Evolutionary conservation across 345 rosid species (phyloP).

Genomic region (Linum tenue): DNA sequence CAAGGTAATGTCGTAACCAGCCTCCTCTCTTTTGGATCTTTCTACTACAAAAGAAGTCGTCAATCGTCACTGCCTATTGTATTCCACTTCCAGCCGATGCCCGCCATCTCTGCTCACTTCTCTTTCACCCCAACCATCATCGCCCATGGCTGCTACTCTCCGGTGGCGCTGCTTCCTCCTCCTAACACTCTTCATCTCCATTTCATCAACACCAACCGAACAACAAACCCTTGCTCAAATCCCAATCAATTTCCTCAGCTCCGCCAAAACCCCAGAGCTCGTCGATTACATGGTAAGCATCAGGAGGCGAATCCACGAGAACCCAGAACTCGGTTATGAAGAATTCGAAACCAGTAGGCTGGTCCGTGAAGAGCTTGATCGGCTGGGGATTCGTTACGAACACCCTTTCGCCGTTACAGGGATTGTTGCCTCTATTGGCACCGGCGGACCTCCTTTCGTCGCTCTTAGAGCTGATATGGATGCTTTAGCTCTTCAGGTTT

Average conservation of each 20-base stretch:
- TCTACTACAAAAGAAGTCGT: no score
- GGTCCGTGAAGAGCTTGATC: not conserved
- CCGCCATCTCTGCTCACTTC: no score
- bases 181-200: no score
- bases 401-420: slow-evolving; percentile 1
- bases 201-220: no score
- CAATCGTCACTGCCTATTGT: no score
- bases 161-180: no score
- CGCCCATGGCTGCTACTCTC: no score
- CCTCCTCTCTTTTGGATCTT: no score
- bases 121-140: no score
- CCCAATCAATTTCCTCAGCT: not conserved
- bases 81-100: no score
- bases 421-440: not conserved
- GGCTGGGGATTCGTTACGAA: not conserved
- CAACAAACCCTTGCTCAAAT: no score
- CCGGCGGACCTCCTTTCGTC: not conserved
- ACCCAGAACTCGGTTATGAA: not conserved
- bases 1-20: no score
- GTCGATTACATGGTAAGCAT: not conserved
- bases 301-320: slow-evolving; percentile 1
- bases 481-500: not conserved
- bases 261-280: not conserved
- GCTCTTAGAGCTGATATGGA: slow-evolving; percentile 6
- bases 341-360: slow-evolving; percentile 4